Evolutionary conservation across 106 monocot species (phyloP), one percentile per base, ranked within the genome.

Genomic region (Dendrobium chrysotoxum): DNA sequence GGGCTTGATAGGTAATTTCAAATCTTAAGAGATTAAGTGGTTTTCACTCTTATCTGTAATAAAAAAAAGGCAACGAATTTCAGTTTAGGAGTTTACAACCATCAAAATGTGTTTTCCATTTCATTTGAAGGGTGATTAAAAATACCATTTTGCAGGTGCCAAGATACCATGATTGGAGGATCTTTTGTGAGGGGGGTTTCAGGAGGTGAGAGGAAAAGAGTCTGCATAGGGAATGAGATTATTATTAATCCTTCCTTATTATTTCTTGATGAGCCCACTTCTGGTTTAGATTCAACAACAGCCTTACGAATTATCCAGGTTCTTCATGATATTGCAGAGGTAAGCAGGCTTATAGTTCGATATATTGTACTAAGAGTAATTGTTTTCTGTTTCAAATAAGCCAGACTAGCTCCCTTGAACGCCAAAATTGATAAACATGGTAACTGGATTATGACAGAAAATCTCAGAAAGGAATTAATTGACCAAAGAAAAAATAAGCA

Each of bases 261-360:
- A 21, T 89, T 90, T 83, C 88, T 95, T 66, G 95, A 95, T 85
- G 94, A 94, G 78, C 94, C 89, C 5, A 94, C 94, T 76, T 94
- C 94, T 70, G 94, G 94, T 28, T 80, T 95, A 57, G 95, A 95
- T 65, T 95, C 95, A 75, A 95, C 95, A 80, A 95, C 95, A 75
- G 95, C 95, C n/a, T 82, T 92, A 35, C 80, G 85, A 61, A 95
- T 86, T 11, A 83, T 91, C 76, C 87, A 89, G 45, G 83, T 91
- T 25, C 67, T 94, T 41, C 91, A 91, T 53, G 84, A 86, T 39
- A 88, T 94, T 65, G 94, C 94, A 53, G 83, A 91, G 89, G 94
- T 91, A 85, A 73, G 28, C 23, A 71, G 68, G 25, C 64, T 26
- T 15, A 25, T 65, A 65, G 26, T 65, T 25, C 7, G 7, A 65